These are phyloP conservation scores for Crithidia bombi DNA, from an alignment of 208 protist species.

Conservation along the genomic window DNA sequence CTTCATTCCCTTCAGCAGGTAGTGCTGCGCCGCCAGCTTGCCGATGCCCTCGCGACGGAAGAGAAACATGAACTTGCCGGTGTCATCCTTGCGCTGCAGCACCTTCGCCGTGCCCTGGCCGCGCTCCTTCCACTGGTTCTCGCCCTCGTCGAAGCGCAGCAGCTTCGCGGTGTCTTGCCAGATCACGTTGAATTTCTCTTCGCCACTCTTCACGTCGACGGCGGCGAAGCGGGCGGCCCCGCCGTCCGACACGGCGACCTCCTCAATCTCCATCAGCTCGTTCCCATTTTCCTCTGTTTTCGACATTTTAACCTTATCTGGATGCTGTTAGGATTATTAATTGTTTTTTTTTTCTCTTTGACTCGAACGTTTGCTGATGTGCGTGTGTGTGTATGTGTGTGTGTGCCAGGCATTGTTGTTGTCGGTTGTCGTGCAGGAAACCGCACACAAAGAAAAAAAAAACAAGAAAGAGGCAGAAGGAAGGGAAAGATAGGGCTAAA, in stretches of 20 bases:
- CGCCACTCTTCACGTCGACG: slow-evolving; percentile 85
- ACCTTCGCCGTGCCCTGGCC: slow-evolving; percentile 84
- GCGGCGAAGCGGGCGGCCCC: slow-evolving; percentile 78
- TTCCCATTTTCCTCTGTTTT: slow-evolving; percentile 60
- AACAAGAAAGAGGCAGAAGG: background rate
- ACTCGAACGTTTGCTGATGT: background rate
- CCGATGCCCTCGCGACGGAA: slow-evolving; percentile 88
- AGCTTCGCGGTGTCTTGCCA: slow-evolving; percentile 83
- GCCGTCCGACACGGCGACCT: slow-evolving; percentile 88
- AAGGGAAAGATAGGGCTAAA: too few species aligned
- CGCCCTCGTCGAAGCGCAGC: slow-evolving; percentile 91
- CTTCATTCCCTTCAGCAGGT: slow-evolving; percentile 77
- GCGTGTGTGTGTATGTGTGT: background rate
- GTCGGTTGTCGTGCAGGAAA: background rate
- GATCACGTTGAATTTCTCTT: slow-evolving; percentile 80
- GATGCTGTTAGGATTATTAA: background rate
- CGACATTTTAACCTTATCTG: slow-evolving; percentile 31
- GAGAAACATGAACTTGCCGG: slow-evolving; percentile 77
- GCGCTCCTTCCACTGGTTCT: slow-evolving; percentile 94
- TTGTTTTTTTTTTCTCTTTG: slow-evolving; percentile 9
- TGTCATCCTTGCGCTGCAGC: slow-evolving; percentile 73
- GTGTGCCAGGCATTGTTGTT: background rate
- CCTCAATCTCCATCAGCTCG: slow-evolving; percentile 91
- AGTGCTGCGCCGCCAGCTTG: slow-evolving; percentile 89
- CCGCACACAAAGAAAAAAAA: background rate